These are phyloP conservation scores for Rubia occidens DNA, from an alignment of 305 asterid genomes.

Conservation along the genomic window DNA sequence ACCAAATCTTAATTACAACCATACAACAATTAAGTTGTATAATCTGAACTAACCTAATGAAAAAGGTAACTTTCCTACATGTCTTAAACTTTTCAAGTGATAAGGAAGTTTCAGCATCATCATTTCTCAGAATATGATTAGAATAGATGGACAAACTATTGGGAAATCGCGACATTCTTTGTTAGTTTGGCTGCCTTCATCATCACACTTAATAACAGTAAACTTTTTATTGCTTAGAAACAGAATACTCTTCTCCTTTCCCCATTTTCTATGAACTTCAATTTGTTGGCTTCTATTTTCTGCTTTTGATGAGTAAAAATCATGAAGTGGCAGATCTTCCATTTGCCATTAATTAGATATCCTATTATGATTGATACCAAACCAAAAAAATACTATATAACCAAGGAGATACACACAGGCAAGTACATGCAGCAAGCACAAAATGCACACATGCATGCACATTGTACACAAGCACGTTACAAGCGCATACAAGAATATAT, in stretches of 20 bases:
- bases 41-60: too few species aligned
- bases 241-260: constrained; percentile 7
- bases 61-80: constrained; percentile 52
- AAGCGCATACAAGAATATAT: too few species aligned
- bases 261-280: constrained; percentile 18
- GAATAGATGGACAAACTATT: constrained; percentile 60
- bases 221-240: constrained; percentile 15
- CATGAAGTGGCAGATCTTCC: constrained; percentile 62
- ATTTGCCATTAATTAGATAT: constrained; percentile 98
- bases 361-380: too few species aligned
- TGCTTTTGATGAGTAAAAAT: constrained; percentile 29
- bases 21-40: too few species aligned
- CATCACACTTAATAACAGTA: constrained; percentile 42
- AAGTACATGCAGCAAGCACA: too few species aligned
- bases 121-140: constrained; percentile 88
- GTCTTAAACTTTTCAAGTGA: constrained; percentile 86
- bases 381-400: too few species aligned
- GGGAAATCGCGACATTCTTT: constrained; percentile 53
- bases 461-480: too few species aligned
- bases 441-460: too few species aligned
- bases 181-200: constrained; percentile 35
- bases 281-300: constrained; percentile 20
- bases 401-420: too few species aligned
- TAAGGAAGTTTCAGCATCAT: constrained; percentile 7
- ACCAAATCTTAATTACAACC: too few species aligned